phyloP scores from a whole-genome alignment of 306 rosid genomes.

The Delonix regia region DNA sequence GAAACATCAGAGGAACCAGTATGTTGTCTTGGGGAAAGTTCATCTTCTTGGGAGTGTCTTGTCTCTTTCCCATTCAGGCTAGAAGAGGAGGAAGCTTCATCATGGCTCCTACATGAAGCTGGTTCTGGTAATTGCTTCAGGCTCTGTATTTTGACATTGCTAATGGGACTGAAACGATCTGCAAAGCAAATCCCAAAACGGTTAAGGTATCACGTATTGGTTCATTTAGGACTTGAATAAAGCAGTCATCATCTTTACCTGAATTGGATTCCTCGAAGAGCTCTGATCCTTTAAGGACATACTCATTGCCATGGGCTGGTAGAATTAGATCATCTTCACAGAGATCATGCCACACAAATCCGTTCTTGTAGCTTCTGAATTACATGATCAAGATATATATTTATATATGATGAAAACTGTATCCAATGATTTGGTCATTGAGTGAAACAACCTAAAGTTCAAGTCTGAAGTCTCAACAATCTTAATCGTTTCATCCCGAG shows the following conservation, averaged over 20 bases:
- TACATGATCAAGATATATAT: constrained; percentile 35
- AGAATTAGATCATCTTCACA: constrained; percentile 81
- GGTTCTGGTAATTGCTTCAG: constrained; percentile 83
- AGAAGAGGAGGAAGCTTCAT: constrained; percentile 81
- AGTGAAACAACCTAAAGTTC: constrained; percentile 8
- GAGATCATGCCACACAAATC: constrained; percentile 98
- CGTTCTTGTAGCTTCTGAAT: constrained; percentile 91
- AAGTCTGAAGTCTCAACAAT: neutral
- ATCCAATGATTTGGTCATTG: neutral
- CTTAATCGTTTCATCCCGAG: constrained; percentile 7
- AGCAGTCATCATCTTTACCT: constrained; percentile 48
- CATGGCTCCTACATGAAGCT: constrained; percentile 70
- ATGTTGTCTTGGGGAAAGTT: constrained; percentile 63
- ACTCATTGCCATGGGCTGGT: constrained; percentile 94
- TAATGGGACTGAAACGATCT: constrained; percentile 75
- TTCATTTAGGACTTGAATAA: constrained; percentile 30
- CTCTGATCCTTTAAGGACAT: constrained; percentile 98
- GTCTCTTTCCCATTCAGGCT: constrained; percentile 89
- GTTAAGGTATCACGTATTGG: constrained; percentile 17
- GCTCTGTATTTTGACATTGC: constrained; percentile 58
- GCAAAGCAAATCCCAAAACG: constrained; percentile 29
- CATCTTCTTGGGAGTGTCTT: constrained; percentile 76
- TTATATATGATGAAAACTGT: constrained; percentile 7
- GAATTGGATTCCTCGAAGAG: constrained; percentile 89
- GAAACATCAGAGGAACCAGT: constrained; percentile 72